Evolutionary conservation across 345 rosid species (phyloP), one percentile per base, ranked within the genome.

Genomic region (Populus simonii): DNA sequence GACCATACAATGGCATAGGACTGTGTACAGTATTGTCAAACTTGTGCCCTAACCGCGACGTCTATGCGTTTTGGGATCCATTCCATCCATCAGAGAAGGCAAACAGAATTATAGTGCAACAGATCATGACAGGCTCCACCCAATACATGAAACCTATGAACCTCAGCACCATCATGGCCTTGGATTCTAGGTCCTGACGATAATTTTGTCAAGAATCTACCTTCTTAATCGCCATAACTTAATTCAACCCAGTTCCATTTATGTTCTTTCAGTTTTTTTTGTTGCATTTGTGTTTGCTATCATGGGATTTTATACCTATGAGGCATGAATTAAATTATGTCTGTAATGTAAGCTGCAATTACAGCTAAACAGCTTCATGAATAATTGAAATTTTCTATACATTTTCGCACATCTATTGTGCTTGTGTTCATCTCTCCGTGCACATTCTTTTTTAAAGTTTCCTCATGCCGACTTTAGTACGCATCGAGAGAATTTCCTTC

Each of bases 31-130:
- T 13, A 7, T 16, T 53, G 15, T 81, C 83, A 41, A 76, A 72
- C 65, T 43, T 81, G 74, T 81, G 83, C 67, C 39, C 55, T 8
- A 57, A 76, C 33, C 38, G 80, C 0, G 74, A 81, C 5, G 9
- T 72, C 5, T 76, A 68, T 73, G 74, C 71, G 4, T 76, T 81
- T 35, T 81, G 84, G 84, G 80, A 81, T 68, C 53, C 84, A 11
- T 93, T 93, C 83, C 97, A 92, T 75, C 97, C 98, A 66, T 89
- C 98, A 8, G 92, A 93, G 73, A 90, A 81, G 87, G 98, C 92
- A 15, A 89, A 85, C 85, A 83, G 89, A 27, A 36, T 92, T 72
- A 85, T 93, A 13, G 97, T 87, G 20, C 74, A 80, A 72, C 85
- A 77, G 27, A 89, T 92, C 13, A 74, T 92, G 74, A 80, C 47